Conservation (phyloP, 2,329 filamentous ascomycete genomes). For the Proliferodiscus dingleyae region DNA sequence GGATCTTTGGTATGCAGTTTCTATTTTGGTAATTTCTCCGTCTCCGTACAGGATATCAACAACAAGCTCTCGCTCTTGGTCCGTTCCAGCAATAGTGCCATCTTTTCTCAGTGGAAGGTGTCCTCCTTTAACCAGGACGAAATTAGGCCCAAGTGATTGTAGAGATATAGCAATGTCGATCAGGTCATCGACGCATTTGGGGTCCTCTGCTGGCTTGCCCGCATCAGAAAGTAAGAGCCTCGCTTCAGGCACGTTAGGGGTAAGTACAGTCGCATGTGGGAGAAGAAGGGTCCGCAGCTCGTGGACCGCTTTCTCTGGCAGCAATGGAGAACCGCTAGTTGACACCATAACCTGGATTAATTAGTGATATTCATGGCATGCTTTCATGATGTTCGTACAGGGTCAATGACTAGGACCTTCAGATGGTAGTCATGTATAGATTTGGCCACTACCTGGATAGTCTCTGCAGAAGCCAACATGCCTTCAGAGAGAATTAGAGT, state of each 20-base stretch:
- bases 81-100: constrained; percentile 50
- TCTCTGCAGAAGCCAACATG: constrained; percentile 73
- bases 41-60: constrained; percentile 73
- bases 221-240: constrained; percentile 55
- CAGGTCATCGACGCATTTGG: constrained; percentile 59
- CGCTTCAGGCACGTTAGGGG: constrained; percentile 75
- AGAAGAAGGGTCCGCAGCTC: constrained; percentile 57
- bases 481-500: constrained; percentile 44
- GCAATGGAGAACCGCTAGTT: constrained; percentile 68
- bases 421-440: constrained; percentile 55
- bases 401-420: constrained; percentile 63
- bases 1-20: constrained; percentile 66
- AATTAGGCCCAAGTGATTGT: constrained; percentile 65
- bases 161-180: constrained; percentile 63
- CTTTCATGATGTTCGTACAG: constrained; percentile 44
- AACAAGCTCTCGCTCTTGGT: constrained; percentile 60
- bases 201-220: constrained; percentile 37
- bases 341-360: constrained; percentile 77
- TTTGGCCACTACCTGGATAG: constrained; percentile 63
- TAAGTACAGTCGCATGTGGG: constrained; percentile 62
- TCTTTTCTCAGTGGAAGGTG: constrained; percentile 73
- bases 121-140: constrained; percentile 85
- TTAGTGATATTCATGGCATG: constrained; percentile 9
- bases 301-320: constrained; percentile 59
- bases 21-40: constrained; percentile 53